Conservation (phyloP, 1,284 basidiomycete genomes). For the Moesziomyces antarcticus region DNA sequence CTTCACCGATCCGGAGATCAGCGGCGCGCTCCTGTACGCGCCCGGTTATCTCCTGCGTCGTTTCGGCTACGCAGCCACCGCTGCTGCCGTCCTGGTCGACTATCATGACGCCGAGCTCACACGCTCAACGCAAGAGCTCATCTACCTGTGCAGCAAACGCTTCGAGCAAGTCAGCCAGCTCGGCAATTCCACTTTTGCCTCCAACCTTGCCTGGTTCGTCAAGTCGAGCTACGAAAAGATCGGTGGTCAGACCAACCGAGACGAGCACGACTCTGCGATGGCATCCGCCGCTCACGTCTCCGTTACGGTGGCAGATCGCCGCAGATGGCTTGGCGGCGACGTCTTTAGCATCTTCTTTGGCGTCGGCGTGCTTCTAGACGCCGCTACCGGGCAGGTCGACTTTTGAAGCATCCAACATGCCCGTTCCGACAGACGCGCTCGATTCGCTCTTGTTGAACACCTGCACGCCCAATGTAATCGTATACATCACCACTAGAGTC, state of each 20-base stretch:
- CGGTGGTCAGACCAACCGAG: slow-evolving; percentile 6
- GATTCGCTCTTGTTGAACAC: too few relatives aligned
- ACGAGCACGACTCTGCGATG: slow-evolving; percentile 13
- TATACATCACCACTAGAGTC: too few relatives aligned
- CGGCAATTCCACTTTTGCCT: slow-evolving; percentile 16
- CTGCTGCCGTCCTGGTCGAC: slow-evolving; percentile 24
- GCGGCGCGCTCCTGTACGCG: slow-evolving; percentile 35
- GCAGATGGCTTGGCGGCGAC: slow-evolving; percentile 25
- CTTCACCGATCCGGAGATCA: slow-evolving; percentile 46
- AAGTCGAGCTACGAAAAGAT: slow-evolving; percentile 36
- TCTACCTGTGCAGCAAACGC: slow-evolving; percentile 40
- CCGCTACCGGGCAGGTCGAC: neutral
- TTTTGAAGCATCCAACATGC: too few relatives aligned
- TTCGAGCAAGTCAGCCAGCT: slow-evolving; percentile 27
- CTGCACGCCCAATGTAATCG: too few relatives aligned
- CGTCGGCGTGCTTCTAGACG: slow-evolving; percentile 19
- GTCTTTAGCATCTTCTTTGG: slow-evolving; percentile 41
- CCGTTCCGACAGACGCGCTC: neutral
- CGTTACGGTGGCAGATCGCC: slow-evolving; percentile 8
- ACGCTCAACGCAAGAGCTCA: slow-evolving; percentile 30
- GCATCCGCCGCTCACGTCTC: slow-evolving; percentile 13
- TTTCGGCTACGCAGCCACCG: slow-evolving; percentile 24
- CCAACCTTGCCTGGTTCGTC: slow-evolving; percentile 21
- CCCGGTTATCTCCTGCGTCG: slow-evolving; percentile 39
- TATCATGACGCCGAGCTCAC: slow-evolving; percentile 31